Conservation (phyloP, 1,284 basidiomycete species). For the Rhodotorula sp. region DNA sequence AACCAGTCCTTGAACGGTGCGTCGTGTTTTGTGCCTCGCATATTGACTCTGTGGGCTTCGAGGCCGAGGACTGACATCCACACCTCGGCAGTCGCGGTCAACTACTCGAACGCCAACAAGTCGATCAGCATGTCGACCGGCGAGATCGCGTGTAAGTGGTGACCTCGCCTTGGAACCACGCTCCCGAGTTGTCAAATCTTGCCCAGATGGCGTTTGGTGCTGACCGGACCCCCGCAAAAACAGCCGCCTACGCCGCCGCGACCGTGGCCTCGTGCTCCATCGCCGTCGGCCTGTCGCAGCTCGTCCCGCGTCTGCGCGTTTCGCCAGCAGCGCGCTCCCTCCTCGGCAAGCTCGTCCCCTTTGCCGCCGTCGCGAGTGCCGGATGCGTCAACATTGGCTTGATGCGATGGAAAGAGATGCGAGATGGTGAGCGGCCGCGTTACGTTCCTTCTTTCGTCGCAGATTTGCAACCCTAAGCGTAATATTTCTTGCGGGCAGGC, state of each 20-base stretch:
- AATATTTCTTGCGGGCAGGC: constrained; percentile 42
- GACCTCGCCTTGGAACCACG: too few species aligned
- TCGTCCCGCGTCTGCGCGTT: constrained; percentile 52
- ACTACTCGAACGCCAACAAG: constrained; percentile 46
- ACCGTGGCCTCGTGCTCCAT: constrained; percentile 55
- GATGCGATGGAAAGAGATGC: constrained; percentile 60
- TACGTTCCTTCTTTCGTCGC: neutral
- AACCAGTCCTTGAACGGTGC: constrained; percentile 55
- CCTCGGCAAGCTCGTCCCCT: constrained; percentile 54
- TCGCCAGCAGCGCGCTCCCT: constrained; percentile 47
- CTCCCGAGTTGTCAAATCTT: too few species aligned
- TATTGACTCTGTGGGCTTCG: too few species aligned
- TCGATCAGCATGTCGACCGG: constrained; percentile 39
- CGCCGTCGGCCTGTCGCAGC: constrained; percentile 54
- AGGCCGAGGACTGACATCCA: too few species aligned
- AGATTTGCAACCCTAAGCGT: neutral
- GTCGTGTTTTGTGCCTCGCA: neutral
- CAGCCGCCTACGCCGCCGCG: constrained; percentile 54
- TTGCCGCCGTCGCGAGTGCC: constrained; percentile 55
- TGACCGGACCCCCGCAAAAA: neutral
- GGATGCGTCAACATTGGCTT: constrained; percentile 56
- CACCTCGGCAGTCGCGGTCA: constrained; percentile 42
- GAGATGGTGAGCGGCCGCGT: constrained; percentile 44
- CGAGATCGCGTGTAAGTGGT: constrained; percentile 41
- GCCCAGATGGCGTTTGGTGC: too few species aligned